Percentiles rank a stretch among this genome's conserved stretches.
Conservation (phyloP, 2,329 filamentous ascomycete species). For the Hypocreales sp. region DNA sequence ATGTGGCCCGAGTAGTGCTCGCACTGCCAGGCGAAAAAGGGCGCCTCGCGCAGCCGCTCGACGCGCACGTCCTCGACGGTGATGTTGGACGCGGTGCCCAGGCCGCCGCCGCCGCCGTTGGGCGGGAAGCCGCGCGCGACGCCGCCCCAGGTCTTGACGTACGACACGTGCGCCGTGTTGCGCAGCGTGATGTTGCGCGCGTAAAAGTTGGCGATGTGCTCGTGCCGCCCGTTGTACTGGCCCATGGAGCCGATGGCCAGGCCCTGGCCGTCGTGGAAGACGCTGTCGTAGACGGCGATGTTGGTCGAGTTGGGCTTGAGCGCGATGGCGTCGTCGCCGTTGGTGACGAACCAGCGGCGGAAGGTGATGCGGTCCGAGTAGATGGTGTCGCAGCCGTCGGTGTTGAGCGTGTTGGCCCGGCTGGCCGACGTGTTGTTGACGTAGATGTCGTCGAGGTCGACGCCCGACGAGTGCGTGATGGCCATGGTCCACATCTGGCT, state of each 20-base stretch:
- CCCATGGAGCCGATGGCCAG: slow-evolving; percentile 43
- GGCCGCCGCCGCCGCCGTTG: slow-evolving; percentile 41
- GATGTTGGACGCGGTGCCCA: slow-evolving; percentile 22
- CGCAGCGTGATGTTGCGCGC: slow-evolving; percentile 29
- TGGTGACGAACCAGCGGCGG: slow-evolving; percentile 30
- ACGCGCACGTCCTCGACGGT: slow-evolving; percentile 15
- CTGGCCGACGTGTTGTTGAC: slow-evolving; percentile 30
- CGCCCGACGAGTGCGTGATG: slow-evolving; percentile 28
- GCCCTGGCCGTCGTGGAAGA: slow-evolving; percentile 32
- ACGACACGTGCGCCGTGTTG: slow-evolving; percentile 30
- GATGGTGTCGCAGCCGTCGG: slow-evolving; percentile 33
- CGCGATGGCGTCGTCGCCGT: slow-evolving; percentile 37
- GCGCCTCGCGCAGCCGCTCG: slow-evolving; percentile 10
- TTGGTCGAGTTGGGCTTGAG: slow-evolving; percentile 41
- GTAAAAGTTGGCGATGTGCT: slow-evolving; percentile 32
- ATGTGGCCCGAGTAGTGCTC: slow-evolving; percentile 18
- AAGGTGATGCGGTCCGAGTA: slow-evolving; percentile 35
- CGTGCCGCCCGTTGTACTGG: slow-evolving; percentile 31
- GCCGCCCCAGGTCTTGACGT: slow-evolving; percentile 45
- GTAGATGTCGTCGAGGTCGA: slow-evolving; percentile 33
- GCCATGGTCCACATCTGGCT: slow-evolving; percentile 48
- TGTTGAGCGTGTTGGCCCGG: slow-evolving; percentile 19
- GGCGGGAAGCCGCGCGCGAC: slow-evolving; percentile 32
- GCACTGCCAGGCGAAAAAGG: slow-evolving; percentile 19
- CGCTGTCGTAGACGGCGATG: slow-evolving; percentile 30